These are phyloP conservation scores for Vigna trinervia DNA, from an alignment of 306 rosid genomes.

Conservation along the genomic window DNA sequence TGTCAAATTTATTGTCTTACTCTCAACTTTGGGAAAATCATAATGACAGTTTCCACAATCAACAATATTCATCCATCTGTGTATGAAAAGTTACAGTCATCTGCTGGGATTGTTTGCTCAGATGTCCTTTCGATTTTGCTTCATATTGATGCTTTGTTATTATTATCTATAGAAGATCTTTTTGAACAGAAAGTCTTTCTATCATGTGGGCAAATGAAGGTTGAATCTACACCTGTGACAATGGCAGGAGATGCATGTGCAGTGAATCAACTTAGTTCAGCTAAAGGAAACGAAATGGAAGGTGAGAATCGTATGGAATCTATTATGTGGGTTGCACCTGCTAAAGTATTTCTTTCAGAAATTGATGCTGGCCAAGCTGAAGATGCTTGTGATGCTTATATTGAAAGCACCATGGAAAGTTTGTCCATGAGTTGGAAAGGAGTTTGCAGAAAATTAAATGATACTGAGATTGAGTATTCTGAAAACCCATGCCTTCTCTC, in stretches of 20 bases:
- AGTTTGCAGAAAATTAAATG: conserved; percentile 55
- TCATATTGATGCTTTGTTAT: conserved; percentile 56
- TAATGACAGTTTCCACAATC: conserved; percentile 53
- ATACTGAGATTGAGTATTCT: conserved; percentile 61
- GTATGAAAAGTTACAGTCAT: conserved; percentile 61
- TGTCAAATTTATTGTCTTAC: conserved; percentile 55
- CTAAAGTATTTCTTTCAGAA: conserved; percentile 60
- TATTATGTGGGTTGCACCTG: conserved; percentile 73
- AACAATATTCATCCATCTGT: conserved; percentile 60
- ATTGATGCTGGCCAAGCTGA: conserved; percentile 44
- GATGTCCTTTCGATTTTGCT: conserved; percentile 56
- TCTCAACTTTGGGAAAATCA: conserved; percentile 70
- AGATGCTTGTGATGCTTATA: conserved; percentile 53
- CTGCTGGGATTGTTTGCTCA: conserved; percentile 55
- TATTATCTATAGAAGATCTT: conserved; percentile 54
- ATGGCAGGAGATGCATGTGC: conserved; percentile 49
- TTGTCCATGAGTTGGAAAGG: conserved; percentile 70
- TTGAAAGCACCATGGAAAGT: conserved; percentile 58
- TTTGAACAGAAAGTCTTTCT: conserved; percentile 69
- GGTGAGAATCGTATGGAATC: conserved; percentile 53
- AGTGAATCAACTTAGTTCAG: conserved; percentile 44
- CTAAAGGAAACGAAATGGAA: conserved; percentile 49
- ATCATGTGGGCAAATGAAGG: conserved; percentile 77
- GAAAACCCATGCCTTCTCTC: conserved; percentile 73
- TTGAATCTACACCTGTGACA: conserved; percentile 55